Evolutionary conservation across 2,329 filamentous ascomycete genomes (phyloP), one percentile per base, ranked within the genome.

Genomic region (Orbilia oligospora): DNA sequence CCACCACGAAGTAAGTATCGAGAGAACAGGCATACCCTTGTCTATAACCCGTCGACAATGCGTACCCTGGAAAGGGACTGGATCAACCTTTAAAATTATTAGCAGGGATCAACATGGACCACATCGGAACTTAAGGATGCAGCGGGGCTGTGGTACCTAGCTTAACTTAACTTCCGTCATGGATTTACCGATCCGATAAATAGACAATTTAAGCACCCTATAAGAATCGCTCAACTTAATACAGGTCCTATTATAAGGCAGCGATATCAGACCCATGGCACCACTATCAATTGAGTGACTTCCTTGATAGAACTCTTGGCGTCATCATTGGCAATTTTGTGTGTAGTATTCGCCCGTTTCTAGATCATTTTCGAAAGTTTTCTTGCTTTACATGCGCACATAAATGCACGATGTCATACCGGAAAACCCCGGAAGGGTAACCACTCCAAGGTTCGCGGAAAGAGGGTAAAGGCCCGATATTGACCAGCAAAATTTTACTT

Each of bases 21-120:
- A 22, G 10, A 8, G n/a, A 10, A 27, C 56, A 41, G 14, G 56
- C 56, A 44, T 63, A 36, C 56, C 56, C 56, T 30, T 63, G 56
- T 44, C 33, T 38, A 5, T 44, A 3, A 38, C 3, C 27, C 27
- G 27, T 30, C 27, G 3, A 30, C 20, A 44, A 44, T 46, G 38
- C 18, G 3, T 44, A 63, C 56, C 55, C 24, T 22, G 18, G 18
- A n/a, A 44, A 61, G 20, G 24, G 55, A 27, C 55, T 38, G 14
- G 18, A 61, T 24, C n/a, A 6, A 30, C n/a, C 18, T 44, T 44
- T 41, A 14, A 58, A 63, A 44, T 44, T 33, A 9, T 14, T 46
- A 22, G 56, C 56, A 44, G 10, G 56, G 20, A 10, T 44, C 12
- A 24, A 3, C 14, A 56, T 33, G 51, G 27, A 33, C 14, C 51